These are phyloP conservation scores for Sporisorium exsertum DNA, from an alignment of 1,284 basidiomycete genomes.

Conservation along the genomic window DNA sequence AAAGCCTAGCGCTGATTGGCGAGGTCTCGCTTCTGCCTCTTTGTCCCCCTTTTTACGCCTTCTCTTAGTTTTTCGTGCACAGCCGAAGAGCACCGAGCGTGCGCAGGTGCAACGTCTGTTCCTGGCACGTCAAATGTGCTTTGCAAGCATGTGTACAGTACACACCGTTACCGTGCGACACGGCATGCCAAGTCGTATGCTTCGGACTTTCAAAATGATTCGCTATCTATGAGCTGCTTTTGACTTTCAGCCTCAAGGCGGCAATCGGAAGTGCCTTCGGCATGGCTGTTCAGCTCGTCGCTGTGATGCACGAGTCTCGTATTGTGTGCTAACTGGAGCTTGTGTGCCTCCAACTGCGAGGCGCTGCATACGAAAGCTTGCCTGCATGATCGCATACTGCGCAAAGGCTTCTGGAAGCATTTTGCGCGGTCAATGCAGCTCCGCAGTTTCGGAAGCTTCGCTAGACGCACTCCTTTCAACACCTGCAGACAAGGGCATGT, in stretches of 20 bases:
- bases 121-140: conserved; percentile 1
- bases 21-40: neutral
- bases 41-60: neutral
- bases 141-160: neutral
- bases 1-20: neutral
- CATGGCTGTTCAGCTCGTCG: neutral
- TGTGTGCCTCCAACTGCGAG: neutral
- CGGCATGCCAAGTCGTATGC: neutral
- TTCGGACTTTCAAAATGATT: neutral
- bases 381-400: neutral
- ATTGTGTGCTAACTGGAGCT: too few species aligned
- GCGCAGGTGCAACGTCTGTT: neutral
- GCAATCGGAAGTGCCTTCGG: too few species aligned
- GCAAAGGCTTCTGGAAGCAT: neutral
- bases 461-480: neutral
- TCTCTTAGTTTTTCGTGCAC: neutral
- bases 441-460: neutral
- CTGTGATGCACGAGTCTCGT: neutral
- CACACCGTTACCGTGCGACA: neutral
- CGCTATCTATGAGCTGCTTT: neutral
- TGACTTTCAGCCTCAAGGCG: too few species aligned
- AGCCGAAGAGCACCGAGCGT: conserved; percentile 3
- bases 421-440: neutral
- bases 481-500: neutral
- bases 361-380: neutral